Evolutionary conservation across 257 asterid species (phyloP).

Genomic region (Salvia miltiorrhiza): DNA sequence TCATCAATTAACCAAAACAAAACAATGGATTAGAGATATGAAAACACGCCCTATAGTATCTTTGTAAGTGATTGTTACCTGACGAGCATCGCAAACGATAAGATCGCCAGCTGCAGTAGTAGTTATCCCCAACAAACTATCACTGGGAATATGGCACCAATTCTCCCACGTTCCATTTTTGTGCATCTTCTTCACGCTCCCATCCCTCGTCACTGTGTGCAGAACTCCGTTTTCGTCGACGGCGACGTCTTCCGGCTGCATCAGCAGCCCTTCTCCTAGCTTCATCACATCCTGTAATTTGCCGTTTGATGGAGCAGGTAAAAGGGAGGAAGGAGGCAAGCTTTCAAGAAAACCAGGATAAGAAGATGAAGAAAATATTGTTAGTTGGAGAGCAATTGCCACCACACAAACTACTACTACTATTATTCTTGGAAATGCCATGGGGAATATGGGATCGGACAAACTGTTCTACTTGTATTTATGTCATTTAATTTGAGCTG

Average conservation of each 20-base stretch:
- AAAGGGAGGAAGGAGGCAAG: slow-evolving; percentile 31
- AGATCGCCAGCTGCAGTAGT: slow-evolving; percentile 44
- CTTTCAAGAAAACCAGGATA: slow-evolving; percentile 31
- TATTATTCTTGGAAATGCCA: slow-evolving; percentile 26
- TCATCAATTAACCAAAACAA: not conserved
- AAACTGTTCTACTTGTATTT: too few relatives aligned
- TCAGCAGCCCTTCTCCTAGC: slow-evolving; percentile 61
- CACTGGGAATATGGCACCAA: slow-evolving; percentile 37
- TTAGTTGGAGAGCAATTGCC: slow-evolving; percentile 36
- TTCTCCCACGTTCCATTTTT: slow-evolving; percentile 60
- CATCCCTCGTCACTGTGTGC: slow-evolving; percentile 66
- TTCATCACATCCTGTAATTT: slow-evolving; percentile 59
- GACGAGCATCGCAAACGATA: slow-evolving; percentile 44
- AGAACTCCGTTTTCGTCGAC: slow-evolving; percentile 44
- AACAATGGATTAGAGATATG: too few relatives aligned
- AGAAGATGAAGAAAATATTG: slow-evolving; percentile 38
- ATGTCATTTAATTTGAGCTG: too few relatives aligned
- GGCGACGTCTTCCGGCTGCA: slow-evolving; percentile 54
- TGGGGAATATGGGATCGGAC: too few relatives aligned
- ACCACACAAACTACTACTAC: slow-evolving; percentile 26
- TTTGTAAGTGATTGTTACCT: too few relatives aligned
- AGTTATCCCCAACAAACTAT: slow-evolving; percentile 40
- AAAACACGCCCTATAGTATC: too few relatives aligned
- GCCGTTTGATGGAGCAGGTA: slow-evolving; percentile 34
- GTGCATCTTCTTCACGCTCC: slow-evolving; percentile 51